Base-by-base conservation (phyloP, 768 basidiomycete species). In the Hortiboletus flavorubellus region DNA sequence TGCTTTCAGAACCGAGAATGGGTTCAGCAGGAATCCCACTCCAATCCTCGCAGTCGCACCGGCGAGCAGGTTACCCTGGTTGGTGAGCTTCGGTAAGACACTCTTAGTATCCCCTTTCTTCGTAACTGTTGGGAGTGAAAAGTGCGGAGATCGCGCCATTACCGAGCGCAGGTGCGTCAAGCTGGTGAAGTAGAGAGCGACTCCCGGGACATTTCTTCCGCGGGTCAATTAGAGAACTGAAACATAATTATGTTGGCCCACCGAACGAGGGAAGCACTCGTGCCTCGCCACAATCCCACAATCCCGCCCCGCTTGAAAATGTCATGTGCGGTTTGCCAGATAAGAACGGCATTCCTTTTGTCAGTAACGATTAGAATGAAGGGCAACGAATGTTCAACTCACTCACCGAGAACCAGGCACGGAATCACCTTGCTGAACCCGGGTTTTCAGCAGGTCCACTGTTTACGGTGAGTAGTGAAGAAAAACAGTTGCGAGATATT, bases 391-490 rank as follows among this genome's bases (percentile, higher is more conserved):
- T 15, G 23, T 38, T 26, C n/a, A 39, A 39, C 44, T 15, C 38
- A 64, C 75, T 57, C 62, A 79, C 81, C 72, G 68, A 63, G 69
- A 64, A 37, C 59, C 66, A 38, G 73, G 40, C 31, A 58, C 64
- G 7, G 79, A 79, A 69, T 89, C 87, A 50, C 84, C 84, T 71
- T 94, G 92, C 68, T 95, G 93, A 61, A 94, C 66, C 45, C 93
- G 81, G n/a, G 94, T 96, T 73, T 97, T 97, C 61, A 97, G 72
- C 23, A 96, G 76, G 73, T 97, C 94, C 60, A 96, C 90, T 92
- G 42, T 16, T 16, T 35, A 16, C 5, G 18, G 14, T 53, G 7
- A 46, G 55, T 47, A 30, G 21, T 39, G 33, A 45, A 26, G 40
- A 10, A 16, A 16, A 21, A 31, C 4, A 26, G 14, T 21, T 23